Evolutionary conservation across 768 basidiomycete species (phyloP), one percentile per base, ranked within the genome.

Genomic region (Podaxis rugospora): DNA sequence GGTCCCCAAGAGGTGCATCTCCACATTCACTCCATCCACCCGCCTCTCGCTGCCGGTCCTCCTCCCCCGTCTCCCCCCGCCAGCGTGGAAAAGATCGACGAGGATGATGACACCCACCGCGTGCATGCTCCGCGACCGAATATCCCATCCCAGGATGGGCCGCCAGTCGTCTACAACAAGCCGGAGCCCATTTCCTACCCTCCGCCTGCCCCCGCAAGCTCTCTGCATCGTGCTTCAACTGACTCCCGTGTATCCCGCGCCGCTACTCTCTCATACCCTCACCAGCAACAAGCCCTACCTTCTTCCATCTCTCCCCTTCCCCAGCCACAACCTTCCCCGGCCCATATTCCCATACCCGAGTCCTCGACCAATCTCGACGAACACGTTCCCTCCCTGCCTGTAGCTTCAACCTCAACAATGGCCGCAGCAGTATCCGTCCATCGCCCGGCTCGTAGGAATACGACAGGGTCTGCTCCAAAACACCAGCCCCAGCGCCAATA

Each of bases 371-470:
- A 32, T 32, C 32, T 32, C 32, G 32, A 32, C 32, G 32, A 2
- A 32, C 72, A 4, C 65, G 58, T 36, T 52, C 42, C 13, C 51
- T 2, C 23, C 53, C 54, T 11, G 40, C 36, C 18, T 32, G 50
- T 32, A 14, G 25, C 25, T 16, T 27, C 53, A 50, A 14, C 25
- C 27, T 6, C 51, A 62, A 23, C 80, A 76, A 14, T 82, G 85
- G 21, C 40, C 40, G 40, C 14, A 13, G n/a, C n/a, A 42, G 14
- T 3, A 42, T 18, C 5, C 14, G 40, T 42, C 7, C 32, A 32
- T 18, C 42, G 42, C 42, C 14, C 42, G 5, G 69, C 79, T 4
- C 81, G 90, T 13, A 78, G 91, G 25, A 89, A 92, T 67, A 92
- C 90, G 6, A 90, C 84, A 0, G 88, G 90, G 2, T 84, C 87